Conservation (phyloP, 2,329 filamentous ascomycete genomes). For the Aspergillus quadrilineatus region DNA sequence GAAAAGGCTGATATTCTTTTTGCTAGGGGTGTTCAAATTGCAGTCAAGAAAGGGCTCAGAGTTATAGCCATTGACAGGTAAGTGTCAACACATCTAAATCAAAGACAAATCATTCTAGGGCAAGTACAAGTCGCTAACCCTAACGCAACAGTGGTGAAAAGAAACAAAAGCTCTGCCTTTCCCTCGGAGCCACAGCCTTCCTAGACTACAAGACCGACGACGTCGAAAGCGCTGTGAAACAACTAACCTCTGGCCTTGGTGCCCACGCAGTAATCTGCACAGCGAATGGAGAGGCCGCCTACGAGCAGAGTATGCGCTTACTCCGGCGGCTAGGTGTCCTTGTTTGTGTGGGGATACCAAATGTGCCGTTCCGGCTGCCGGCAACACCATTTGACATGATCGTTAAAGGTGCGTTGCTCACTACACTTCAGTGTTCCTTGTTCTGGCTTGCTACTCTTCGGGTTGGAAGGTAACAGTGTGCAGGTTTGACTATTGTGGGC, state of each 20-base stretch:
- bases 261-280: constrained; percentile 50
- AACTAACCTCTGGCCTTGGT: constrained; percentile 43
- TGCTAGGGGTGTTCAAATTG: constrained; percentile 39
- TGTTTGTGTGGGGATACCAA: constrained; percentile 50
- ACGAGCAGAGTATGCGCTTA: constrained; percentile 45
- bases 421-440: neutral
- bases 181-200: constrained; percentile 34
- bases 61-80: constrained; percentile 42
- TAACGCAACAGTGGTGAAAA: constrained; percentile 30
- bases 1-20: neutral
- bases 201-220: constrained; percentile 39
- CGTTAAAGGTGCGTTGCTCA: constrained; percentile 37
- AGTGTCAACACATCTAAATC: neutral
- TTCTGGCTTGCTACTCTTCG: neutral
- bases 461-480: constrained; percentile 7
- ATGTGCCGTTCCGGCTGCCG: constrained; percentile 44
- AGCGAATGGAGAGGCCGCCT: constrained; percentile 47
- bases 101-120: neutral
- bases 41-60: constrained; percentile 34
- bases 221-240: constrained; percentile 40
- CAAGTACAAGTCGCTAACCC: neutral
- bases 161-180: constrained; percentile 35
- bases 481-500: constrained; percentile 47
- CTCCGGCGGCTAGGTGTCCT: constrained; percentile 49
- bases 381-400: constrained; percentile 51